Conservation (phyloP, 768 basidiomycete species). For the Porpolomopsis calyptriformis region DNA sequence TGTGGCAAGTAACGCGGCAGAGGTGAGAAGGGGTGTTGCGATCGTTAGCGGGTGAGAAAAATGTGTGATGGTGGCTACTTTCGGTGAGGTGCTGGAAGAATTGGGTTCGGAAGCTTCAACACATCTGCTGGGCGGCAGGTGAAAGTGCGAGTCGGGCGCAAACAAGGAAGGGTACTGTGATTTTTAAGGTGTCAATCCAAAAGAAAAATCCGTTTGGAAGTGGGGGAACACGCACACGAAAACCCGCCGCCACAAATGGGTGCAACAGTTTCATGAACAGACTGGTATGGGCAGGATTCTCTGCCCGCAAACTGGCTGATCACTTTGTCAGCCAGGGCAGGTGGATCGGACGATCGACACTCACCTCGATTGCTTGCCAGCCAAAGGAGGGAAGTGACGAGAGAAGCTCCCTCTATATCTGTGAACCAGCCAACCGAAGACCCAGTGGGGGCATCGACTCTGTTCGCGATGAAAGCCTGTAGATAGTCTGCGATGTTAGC, state of each 20-base stretch:
- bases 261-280: slow-evolving; percentile 22
- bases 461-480: slow-evolving; percentile 11
- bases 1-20: slow-evolving; percentile 30
- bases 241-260: slow-evolving; percentile 31
- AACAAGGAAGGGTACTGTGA: slow-evolving; percentile 32
- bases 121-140: slow-evolving; percentile 27
- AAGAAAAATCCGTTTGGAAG: too few species aligned
- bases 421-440: slow-evolving; percentile 14
- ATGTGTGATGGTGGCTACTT: slow-evolving; percentile 25
- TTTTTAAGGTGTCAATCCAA: slow-evolving; percentile 2
- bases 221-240: slow-evolving; percentile 22
- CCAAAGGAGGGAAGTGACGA: slow-evolving; percentile 39
- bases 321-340: not conserved
- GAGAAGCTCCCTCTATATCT: slow-evolving; percentile 27
- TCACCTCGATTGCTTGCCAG: slow-evolving; percentile 31
- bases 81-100: slow-evolving; percentile 24
- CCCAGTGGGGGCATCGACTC: slow-evolving; percentile 2
- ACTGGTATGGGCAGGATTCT: slow-evolving; percentile 19
- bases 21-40: slow-evolving; percentile 29
- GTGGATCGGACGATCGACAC: slow-evolving; percentile 6
- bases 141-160: slow-evolving; percentile 34
- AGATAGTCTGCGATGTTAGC: slow-evolving; percentile 20
- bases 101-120: slow-evolving; percentile 13
- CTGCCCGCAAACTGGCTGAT: slow-evolving; percentile 24
- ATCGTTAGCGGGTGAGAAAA: slow-evolving; percentile 31